A percentile compares a stretch with the other conserved stretches of the same genome.
These are phyloP conservation scores for Chlorella sp. DNA, from an alignment of 139 green algal species.

Conservation along the genomic window DNA sequence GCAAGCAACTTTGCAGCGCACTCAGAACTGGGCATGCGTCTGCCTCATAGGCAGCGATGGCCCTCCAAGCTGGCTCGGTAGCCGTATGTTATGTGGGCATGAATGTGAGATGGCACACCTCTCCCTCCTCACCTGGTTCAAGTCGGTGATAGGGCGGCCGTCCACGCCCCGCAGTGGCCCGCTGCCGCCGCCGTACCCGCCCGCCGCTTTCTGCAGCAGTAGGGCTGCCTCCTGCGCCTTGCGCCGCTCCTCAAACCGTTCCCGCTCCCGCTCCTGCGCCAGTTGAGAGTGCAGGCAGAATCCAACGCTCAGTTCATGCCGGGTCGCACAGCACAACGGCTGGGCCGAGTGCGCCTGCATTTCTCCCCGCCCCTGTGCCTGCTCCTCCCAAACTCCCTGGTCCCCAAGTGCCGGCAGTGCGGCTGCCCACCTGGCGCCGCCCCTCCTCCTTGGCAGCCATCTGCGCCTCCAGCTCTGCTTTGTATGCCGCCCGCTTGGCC, in stretches of 20 bases:
- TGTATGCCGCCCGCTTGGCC: slow-evolving; percentile 19
- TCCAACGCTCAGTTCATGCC: too few species aligned
- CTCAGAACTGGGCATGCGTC: too few species aligned
- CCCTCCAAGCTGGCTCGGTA: too few species aligned
- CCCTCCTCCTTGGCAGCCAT: slow-evolving; percentile 34
- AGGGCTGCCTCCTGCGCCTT: background rate
- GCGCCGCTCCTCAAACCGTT: slow-evolving; percentile 12
- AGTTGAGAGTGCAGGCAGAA: too few species aligned
- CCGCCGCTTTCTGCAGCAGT: background rate
- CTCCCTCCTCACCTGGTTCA: slow-evolving; percentile 21
- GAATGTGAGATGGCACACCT: too few species aligned
- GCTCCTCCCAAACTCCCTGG: too few species aligned
- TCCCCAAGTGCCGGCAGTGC: too few species aligned
- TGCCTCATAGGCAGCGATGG: too few species aligned
- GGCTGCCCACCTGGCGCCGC: background rate
- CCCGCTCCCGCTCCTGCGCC: slow-evolving; percentile 9
- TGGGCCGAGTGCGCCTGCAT: too few species aligned
- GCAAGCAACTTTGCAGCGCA: background rate
- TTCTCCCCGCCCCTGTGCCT: too few species aligned
- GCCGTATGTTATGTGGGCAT: too few species aligned
- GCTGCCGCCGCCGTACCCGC: slow-evolving; percentile 27
- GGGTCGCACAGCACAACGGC: too few species aligned
- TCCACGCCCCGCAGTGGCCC: slow-evolving; percentile 13
- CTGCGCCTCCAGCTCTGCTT: slow-evolving; percentile 45
- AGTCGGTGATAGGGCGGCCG: slow-evolving; percentile 18